Evolutionary conservation across 1,284 basidiomycete genomes (phyloP), one percentile per base, ranked within the genome.

Genomic region (Pseudozyma tsukubaensis): DNA sequence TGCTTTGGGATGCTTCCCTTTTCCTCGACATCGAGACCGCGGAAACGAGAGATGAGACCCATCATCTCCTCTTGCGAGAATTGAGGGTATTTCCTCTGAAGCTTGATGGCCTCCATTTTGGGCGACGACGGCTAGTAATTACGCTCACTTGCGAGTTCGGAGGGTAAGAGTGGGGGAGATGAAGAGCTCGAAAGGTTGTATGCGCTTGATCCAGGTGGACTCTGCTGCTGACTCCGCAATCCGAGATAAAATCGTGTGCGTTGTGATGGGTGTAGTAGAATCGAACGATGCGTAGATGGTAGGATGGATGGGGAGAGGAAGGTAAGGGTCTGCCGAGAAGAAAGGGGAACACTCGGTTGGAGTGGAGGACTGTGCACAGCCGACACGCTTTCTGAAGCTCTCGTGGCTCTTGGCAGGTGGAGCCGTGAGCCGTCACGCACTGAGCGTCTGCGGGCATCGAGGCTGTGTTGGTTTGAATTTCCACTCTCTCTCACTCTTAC

Each of bases 71-170:
- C 80, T 62, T 84, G 83, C 11, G 83, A 84, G 77, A 98, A 91
- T 82, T 96, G 91, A 34, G 95, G 94, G 83, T 92, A 97, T 86
- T 97, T 97, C 87, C 92, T 93, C 84, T 94, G 91, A 29, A 98
- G 88, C 86, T 92, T 90, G 74, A 95, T 87, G 52, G 92, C 92
- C 85, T 94, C 91, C 93, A 95, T 84, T 19, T 56, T 77, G 66
- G 24, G 6, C 24, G 24, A 29, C 24, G 24, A 29, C 24, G 24
- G 24, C 3, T 29, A 6, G 24, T 29, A 6, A 29, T 29, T 29
- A 29, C 24, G 24, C 24, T 29, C 24, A 29, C 24, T 29, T 29
- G 24, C 24, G 24, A 29, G 24, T 29, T 29, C 24, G 24, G 24
- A 29, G 6, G 24, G 24, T 29, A 29, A 29, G 24, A 29, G 24